Evolutionary conservation across 1,284 basidiomycete genomes (phyloP).

Genomic region (Boletellus deceptivus): DNA sequence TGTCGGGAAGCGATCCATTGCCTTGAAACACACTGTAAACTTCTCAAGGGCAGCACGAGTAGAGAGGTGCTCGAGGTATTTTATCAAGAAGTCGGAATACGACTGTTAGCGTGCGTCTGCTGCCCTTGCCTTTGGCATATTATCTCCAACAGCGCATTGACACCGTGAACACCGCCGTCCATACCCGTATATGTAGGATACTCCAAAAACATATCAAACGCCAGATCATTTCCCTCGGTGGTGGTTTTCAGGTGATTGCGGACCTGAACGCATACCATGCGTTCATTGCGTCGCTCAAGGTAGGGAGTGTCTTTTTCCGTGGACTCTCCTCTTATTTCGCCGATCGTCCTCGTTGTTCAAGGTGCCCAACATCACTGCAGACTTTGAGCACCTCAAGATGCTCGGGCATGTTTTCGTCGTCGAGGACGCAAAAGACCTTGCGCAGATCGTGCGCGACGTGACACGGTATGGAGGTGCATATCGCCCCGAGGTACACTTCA

Average conservation of each 20-base stretch:
- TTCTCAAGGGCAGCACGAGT: constrained; percentile 90
- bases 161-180: background rate
- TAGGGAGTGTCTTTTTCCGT: constrained; percentile 20
- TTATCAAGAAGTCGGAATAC: constrained; percentile 93
- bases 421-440: constrained; percentile 90
- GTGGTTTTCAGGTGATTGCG: constrained; percentile 94
- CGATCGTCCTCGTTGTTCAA: constrained; percentile 17
- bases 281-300: constrained; percentile 84
- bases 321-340: background rate
- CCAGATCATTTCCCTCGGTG: constrained; percentile 90
- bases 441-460: constrained; percentile 92
- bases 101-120: constrained; percentile 74
- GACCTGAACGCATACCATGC: constrained; percentile 92
- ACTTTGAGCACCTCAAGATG: constrained; percentile 95
- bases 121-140: background rate
- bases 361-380: constrained; percentile 69
- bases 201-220: constrained; percentile 96
- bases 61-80: constrained; percentile 97
- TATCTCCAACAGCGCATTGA: background rate
- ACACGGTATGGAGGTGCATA: constrained; percentile 92
- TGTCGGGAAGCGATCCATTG: constrained; percentile 86
- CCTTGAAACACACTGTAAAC: constrained; percentile 84
- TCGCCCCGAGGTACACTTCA: constrained; percentile 72
- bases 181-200: constrained; percentile 53
- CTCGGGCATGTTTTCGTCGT: constrained; percentile 94